Evolutionary conservation across 2,329 filamentous ascomycete species (phyloP).

Genomic region (Trichoderma sp.): DNA sequence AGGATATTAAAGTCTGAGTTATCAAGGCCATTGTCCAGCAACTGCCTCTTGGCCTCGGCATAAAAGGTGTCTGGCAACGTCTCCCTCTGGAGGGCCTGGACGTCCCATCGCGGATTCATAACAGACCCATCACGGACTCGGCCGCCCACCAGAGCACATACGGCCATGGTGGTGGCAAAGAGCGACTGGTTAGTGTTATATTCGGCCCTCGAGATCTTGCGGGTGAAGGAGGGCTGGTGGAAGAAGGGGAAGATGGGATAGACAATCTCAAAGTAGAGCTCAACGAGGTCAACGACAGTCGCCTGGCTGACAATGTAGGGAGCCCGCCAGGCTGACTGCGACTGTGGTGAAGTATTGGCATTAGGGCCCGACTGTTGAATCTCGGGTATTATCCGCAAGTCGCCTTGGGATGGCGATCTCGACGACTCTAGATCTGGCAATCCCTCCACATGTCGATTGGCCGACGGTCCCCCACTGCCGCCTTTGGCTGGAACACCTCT

Average conservation of each 20-base stretch:
- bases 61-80: constrained; percentile 25
- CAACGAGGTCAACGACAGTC: constrained; percentile 40
- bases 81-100: constrained; percentile 32
- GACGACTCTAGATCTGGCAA: constrained; percentile 3
- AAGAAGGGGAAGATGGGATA: constrained; percentile 54
- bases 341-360: background rate
- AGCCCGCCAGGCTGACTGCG: constrained; percentile 15
- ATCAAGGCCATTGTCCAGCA: constrained; percentile 12
- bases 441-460: constrained; percentile 9
- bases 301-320: constrained; percentile 23
- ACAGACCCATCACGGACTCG: constrained; percentile 50
- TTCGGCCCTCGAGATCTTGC: constrained; percentile 40
- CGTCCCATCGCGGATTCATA: constrained; percentile 36
- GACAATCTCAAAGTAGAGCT: constrained; percentile 52
- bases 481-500: constrained; percentile 25
- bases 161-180: constrained; percentile 51
- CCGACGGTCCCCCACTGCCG: constrained; percentile 1
- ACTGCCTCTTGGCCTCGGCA: constrained; percentile 22
- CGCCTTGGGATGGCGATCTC: constrained; percentile 12
- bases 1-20: constrained; percentile 21
- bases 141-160: constrained; percentile 48
- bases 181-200: constrained; percentile 42
- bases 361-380: background rate
- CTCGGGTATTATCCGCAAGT: constrained; percentile 9
- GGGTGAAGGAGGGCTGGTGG: constrained; percentile 43